Evolutionary conservation across 2,329 filamentous ascomycete species (phyloP).

Genomic region (Penicillium sp.): DNA sequence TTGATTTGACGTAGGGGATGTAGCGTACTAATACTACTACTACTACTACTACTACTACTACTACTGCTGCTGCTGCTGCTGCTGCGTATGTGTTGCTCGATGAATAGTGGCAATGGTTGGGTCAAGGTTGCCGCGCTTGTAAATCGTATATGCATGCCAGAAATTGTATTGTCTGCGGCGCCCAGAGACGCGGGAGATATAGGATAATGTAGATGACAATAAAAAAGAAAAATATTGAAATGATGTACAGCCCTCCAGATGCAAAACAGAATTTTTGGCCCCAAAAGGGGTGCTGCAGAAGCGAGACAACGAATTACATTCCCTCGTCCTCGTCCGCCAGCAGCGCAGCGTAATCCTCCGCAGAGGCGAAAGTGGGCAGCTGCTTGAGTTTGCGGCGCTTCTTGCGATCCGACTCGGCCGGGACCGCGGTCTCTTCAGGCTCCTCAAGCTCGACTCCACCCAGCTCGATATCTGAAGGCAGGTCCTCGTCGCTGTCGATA

Average conservation of each 20-base stretch:
- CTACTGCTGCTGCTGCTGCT: no score
- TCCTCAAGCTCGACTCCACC: constrained; percentile 40
- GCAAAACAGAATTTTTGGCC: constrained; percentile 4
- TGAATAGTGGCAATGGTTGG: neutral
- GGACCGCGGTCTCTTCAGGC: constrained; percentile 42
- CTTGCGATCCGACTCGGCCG: constrained; percentile 46
- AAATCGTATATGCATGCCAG: neutral
- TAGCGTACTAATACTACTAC: neutral
- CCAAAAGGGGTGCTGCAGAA: neutral
- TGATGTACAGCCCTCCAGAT: constrained; percentile 7
- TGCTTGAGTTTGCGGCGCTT: constrained; percentile 82
- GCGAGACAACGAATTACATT: constrained; percentile 25
- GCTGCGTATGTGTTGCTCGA: neutral
- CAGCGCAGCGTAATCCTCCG: constrained; percentile 87
- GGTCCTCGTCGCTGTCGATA: constrained; percentile 53
- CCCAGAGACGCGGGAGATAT: neutral
- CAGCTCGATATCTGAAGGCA: constrained; percentile 50
- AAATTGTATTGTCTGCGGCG: neutral
- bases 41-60: no score
- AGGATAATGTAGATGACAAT: constrained; percentile 3
- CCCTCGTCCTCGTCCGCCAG: constrained; percentile 65
- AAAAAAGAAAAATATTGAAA: neutral
- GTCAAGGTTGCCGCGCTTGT: neutral
- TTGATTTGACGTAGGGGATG: no score
- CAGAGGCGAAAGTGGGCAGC: constrained; percentile 87